These are phyloP conservation scores for Polygonum maritimum DNA, from an alignment of 148 eudicot species.

Conservation along the genomic window DNA sequence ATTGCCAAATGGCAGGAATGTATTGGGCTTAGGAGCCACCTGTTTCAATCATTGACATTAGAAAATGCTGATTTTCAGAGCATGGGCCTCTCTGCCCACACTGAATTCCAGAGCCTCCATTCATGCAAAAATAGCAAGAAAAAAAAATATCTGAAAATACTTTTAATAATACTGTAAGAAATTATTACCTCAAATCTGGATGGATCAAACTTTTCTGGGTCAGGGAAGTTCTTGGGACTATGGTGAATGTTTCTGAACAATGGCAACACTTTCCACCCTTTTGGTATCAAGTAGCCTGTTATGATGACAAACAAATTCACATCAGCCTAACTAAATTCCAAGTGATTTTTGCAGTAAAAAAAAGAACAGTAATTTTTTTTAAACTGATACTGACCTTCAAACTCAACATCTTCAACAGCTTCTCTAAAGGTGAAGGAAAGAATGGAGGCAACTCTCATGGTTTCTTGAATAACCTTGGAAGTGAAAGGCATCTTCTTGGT, in stretches of 20 bases:
- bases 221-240: slow-evolving; percentile 32
- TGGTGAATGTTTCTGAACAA: slow-evolving; percentile 64
- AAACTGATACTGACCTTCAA: slow-evolving; percentile 42
- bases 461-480: slow-evolving; percentile 79
- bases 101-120: not conserved
- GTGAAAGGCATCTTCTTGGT: slow-evolving; percentile 72
- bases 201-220: slow-evolving; percentile 59
- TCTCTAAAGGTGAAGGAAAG: slow-evolving; percentile 92
- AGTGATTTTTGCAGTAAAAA: not conserved
- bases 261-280: slow-evolving; percentile 73
- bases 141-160: not conserved
- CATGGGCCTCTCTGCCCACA: slow-evolving; percentile 3
- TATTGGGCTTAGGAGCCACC: slow-evolving; percentile 60
- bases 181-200: slow-evolving; percentile 64
- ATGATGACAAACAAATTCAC: not conserved
- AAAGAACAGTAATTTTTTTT: too few species aligned
- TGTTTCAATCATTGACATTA: slow-evolving; percentile 8
- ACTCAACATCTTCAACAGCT: slow-evolving; percentile 97
- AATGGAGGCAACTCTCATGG: slow-evolving; percentile 86
- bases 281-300: slow-evolving; percentile 55
- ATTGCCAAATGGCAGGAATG: slow-evolving; percentile 66
- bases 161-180: not conserved
- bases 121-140: not conserved
- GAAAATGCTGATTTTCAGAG: not conserved
- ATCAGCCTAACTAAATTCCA: not conserved